A percentile compares a stretch with the other conserved stretches of the same genome.
Conservation (phyloP, 305 asterid genomes). For the Solanum hybrid region DNA sequence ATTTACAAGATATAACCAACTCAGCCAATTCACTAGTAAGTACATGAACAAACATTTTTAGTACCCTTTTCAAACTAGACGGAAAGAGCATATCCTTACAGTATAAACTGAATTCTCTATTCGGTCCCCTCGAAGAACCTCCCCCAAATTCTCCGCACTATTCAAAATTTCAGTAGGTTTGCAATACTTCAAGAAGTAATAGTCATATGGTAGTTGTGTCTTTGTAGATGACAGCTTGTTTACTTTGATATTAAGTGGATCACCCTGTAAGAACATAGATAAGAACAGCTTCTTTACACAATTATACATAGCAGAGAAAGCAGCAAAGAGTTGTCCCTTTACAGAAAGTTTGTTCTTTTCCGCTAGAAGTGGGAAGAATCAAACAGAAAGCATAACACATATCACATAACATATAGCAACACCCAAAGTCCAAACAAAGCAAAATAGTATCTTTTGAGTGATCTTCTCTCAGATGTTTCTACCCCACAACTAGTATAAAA, state of each 20-base stretch:
- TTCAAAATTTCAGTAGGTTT: constrained; percentile 52
- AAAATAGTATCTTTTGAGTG: neutral
- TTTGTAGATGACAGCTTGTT: constrained; percentile 86
- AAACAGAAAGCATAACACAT: neutral
- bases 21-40: neutral
- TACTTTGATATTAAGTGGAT: constrained; percentile 71
- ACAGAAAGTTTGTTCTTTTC: neutral
- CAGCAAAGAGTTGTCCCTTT: neutral
- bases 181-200: constrained; percentile 73
- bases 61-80: neutral
- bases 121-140: constrained; percentile 90
- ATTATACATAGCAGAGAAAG: neutral
- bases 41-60: neutral
- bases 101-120: constrained; percentile 72
- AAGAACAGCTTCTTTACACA: neutral
- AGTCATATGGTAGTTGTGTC: constrained; percentile 89
- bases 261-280: constrained; percentile 38
- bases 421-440: neutral
- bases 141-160: constrained; percentile 83
- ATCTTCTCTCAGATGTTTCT: neutral
- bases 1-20: constrained; percentile 6
- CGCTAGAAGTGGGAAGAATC: neutral
- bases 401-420: neutral
- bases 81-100: constrained; percentile 29
- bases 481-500: neutral